These are phyloP conservation scores for Talaromyces sp. DNA, from an alignment of 2,329 filamentous ascomycete genomes.

Conservation along the genomic window DNA sequence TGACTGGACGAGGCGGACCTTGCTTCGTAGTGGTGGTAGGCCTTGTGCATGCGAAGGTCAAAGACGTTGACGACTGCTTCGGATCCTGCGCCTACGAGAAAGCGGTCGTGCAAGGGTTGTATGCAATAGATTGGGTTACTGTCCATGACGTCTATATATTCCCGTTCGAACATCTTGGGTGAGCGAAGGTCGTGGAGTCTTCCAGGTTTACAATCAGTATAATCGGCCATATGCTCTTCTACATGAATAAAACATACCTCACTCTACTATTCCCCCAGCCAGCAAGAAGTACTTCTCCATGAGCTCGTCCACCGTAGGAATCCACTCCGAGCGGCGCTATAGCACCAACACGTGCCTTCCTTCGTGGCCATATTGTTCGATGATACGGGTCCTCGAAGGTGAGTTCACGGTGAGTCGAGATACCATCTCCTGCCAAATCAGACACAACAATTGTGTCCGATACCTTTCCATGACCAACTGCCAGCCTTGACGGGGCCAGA, in stretches of 20 bases:
- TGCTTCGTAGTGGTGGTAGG: constrained; percentile 33
- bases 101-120: constrained; percentile 51
- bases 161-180: constrained; percentile 44
- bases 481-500: constrained; percentile 49
- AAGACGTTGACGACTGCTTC: constrained; percentile 61
- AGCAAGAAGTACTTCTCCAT: constrained; percentile 55
- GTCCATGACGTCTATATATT: constrained; percentile 56
- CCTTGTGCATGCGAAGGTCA: constrained; percentile 53
- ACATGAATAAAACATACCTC: constrained; percentile 27
- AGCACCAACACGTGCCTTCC: constrained; percentile 30
- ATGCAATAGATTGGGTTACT: constrained; percentile 58
- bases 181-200: constrained; percentile 61
- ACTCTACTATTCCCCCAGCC: constrained; percentile 58
- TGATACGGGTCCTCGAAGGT: constrained; percentile 30
- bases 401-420: constrained; percentile 35
- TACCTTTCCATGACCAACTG: constrained; percentile 48
- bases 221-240: neutral
- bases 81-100: constrained; percentile 55
- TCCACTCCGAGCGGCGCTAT: constrained; percentile 35
- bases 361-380: constrained; percentile 15
- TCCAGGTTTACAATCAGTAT: neutral
- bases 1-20: constrained; percentile 11
- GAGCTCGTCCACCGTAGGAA: constrained; percentile 25
- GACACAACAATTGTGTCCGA: constrained; percentile 49
- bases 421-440: constrained; percentile 45